Evolutionary conservation across 2,329 filamentous ascomycete species (phyloP), one percentile per base, ranked within the genome.

Genomic region (Metarhizium rileyi): DNA sequence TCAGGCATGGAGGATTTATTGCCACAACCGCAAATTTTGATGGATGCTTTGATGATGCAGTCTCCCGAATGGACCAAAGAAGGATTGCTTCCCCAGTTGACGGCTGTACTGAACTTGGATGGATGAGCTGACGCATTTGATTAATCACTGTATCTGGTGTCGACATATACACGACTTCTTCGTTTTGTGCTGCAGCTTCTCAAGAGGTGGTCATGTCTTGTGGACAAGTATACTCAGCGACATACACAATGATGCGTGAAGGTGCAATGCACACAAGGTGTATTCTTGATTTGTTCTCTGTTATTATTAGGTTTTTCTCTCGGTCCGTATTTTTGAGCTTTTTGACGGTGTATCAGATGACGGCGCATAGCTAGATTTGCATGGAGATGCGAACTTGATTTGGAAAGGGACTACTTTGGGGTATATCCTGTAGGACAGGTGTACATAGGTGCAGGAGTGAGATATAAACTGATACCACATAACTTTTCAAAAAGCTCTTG

Each of bases 11-110:
- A 77, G 1, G 75, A 77, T 44, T 75, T 83, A 10, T 65, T 90
- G 45, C 86, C 86, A 3, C 77, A 78, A 25, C 80, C 78, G 52
- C 83, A 88, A 52, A 80, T 74, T 53, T 68, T 91, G 35, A 73
- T 90, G 38, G 77, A 80, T 16, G 81, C 83, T 18, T 67, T 90
- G 58, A 76, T 81, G 57, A 81, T 87, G 67, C 75, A 77, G 55
- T 81, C 76, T 35, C 70, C 72, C 2, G 78, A 81, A 57, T 80
- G 78, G 72, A 71, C 81, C 46, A 79, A 78, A 55, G 81, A 85
- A 53, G 75, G 78, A 3, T 73, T 90, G 57, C 67, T 90, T 52
- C 80, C 80, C 59, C 80, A 88, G 58, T 65, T 90, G 52, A 81
- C 84, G 60, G 75, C 78, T 45, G 86, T 69, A 50, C 62, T 66